Evolutionary conservation across 306 rosid genomes (phyloP), one percentile per base, ranked within the genome.

Genomic region (Gillenia trifoliata): DNA sequence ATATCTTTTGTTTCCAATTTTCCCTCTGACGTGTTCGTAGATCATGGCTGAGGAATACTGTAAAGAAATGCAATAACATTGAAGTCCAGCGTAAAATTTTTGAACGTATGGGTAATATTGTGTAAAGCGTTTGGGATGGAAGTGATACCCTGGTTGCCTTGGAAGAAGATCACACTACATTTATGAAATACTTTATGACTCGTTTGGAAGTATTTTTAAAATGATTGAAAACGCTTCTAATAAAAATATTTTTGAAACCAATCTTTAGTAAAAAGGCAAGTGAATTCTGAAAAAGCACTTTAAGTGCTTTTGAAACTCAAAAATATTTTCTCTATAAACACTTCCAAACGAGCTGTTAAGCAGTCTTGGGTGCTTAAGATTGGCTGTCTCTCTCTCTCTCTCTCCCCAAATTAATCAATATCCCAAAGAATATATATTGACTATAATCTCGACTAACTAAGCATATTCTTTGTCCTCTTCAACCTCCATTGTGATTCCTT

Each of bases 11-110:
- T 70, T 93, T 93, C 68, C 83, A 91, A 38, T 93, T 93, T 81
- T 88, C 97, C n/a, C 88, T 89, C 16, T 93, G 98, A 97, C 92
- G 97, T 25, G 83, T 91, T 47, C 94, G 96, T 80, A 85, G 98
- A 82, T 85, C 96, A 12, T 93, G 98, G 98, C 88, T 88, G 72
- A 89, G 93, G 86, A 93, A 93, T 77, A 78, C 87, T 69, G 88
- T 93, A 28, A 88, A 82, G 89, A 89, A 83, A 87, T 93, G 96
- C 85, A 80, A 74, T 79, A 84, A 80, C 74, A 77, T 82, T 77
- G 94, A 88, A 85, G 91, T 91, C 81, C 96, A 88, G 78, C 76
- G 94, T 22, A 93, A 93, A 81, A 83, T 91, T 70, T 91, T 93
- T 78, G 88, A 93, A 80, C 86, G 85, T 36, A 88, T 93, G 30